phyloP scores from a whole-genome alignment of 257 asterid genomes.

The Jaltomata sinuosa region DNA sequence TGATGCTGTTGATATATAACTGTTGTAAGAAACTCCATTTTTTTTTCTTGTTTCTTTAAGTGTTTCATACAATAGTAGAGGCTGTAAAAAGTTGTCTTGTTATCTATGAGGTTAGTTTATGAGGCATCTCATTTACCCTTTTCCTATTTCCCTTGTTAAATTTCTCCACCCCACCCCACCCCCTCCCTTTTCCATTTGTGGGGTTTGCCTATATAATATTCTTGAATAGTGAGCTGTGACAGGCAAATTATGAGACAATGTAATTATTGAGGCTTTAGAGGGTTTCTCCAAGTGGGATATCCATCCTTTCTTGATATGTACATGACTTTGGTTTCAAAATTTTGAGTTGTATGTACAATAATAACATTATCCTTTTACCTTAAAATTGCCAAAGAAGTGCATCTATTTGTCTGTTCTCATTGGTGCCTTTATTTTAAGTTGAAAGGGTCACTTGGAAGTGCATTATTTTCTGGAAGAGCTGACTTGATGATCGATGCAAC shows the following conservation, averaged over 20 bases:
- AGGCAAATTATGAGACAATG: constrained; percentile 7
- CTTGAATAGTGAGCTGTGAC: neutral
- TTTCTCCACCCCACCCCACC: neutral
- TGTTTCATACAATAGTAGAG: neutral
- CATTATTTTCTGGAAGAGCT: neutral
- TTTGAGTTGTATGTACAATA: constrained; percentile 1
- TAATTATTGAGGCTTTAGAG: constrained; percentile 12
- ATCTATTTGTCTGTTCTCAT: neutral
- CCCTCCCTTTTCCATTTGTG: neutral
- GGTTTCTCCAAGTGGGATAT: constrained; percentile 2
- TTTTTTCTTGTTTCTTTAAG: neutral
- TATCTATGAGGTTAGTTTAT: neutral
- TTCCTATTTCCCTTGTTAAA: neutral
- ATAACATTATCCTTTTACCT: neutral
- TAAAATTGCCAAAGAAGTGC: constrained; percentile 1
- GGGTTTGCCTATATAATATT: neutral
- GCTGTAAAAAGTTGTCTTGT: constrained; percentile 3
- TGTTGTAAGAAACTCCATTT: neutral
- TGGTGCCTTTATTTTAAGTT: neutral
- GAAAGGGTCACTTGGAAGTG: neutral
- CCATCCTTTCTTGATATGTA: neutral
- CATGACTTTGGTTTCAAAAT: neutral
- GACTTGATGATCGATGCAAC: neutral
- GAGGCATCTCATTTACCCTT: neutral
- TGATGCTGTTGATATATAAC: constrained; percentile 20